phyloP scores from a whole-genome alignment of 768 basidiomycete species.

The Boletus reticulatus region DNA sequence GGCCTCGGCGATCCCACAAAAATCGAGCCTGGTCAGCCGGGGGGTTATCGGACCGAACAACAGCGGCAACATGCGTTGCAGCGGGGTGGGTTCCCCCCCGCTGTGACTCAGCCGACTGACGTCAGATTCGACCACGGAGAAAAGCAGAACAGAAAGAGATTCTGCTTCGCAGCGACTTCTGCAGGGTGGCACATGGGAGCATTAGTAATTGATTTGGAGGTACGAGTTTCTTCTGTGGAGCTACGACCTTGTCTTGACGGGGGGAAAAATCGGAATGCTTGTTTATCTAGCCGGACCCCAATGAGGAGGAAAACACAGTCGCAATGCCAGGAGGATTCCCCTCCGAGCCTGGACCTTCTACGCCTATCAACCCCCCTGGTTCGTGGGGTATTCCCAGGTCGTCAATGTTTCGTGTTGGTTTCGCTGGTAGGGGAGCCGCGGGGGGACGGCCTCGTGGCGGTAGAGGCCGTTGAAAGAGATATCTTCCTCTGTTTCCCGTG shows the following conservation, averaged over 20 bases:
- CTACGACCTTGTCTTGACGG: not conserved
- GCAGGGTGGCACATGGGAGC: slow-evolving; percentile 93
- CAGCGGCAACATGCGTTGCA: slow-evolving; percentile 31
- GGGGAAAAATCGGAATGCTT: not conserved
- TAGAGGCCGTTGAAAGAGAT: slow-evolving; percentile 12
- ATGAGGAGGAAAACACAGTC: slow-evolving; percentile 33
- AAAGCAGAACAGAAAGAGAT: slow-evolving; percentile 52
- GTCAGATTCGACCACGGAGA: slow-evolving; percentile 68
- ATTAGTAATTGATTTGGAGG: slow-evolving; percentile 82
- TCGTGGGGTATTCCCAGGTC: slow-evolving; percentile 16
- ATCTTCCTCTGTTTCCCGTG: not conserved
- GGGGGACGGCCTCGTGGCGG: slow-evolving; percentile 23
- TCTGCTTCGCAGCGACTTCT: slow-evolving; percentile 79
- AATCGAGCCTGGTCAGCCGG: slow-evolving; percentile 53
- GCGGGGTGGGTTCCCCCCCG: slow-evolving; percentile 30
- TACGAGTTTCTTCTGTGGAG: slow-evolving; percentile 22
- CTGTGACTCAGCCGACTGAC: slow-evolving; percentile 59
- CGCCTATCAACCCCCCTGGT: slow-evolving; percentile 8
- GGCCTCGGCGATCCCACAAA: slow-evolving; percentile 76
- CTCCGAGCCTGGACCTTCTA: slow-evolving; percentile 13
- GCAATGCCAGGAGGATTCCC: slow-evolving; percentile 37
- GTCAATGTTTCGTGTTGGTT: slow-evolving; percentile 52
- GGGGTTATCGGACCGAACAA: slow-evolving; percentile 50
- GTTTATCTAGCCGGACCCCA: slow-evolving; percentile 28
- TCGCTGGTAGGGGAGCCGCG: slow-evolving; percentile 51